Evolutionary conservation across 2,329 filamentous ascomycete genomes (phyloP).

Genomic region (Colletotrichum sp.): DNA sequence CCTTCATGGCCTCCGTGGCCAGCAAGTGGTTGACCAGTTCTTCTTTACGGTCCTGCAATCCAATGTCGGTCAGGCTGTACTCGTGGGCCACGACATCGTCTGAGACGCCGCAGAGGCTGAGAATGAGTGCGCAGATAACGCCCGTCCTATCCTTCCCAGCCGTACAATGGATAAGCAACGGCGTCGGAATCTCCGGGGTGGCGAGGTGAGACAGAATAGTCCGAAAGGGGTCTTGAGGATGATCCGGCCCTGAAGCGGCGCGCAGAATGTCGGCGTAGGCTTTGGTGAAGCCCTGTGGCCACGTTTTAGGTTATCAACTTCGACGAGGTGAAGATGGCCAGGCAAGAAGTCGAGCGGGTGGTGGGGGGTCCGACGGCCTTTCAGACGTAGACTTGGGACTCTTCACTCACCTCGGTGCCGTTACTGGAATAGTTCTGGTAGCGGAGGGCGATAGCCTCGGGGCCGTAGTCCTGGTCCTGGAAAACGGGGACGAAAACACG

Average conservation of each 20-base stretch:
- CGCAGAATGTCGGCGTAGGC: constrained; percentile 69
- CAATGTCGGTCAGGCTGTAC: constrained; percentile 70
- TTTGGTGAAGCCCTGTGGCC: constrained; percentile 58
- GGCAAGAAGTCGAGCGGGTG: neutral
- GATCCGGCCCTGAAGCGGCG: constrained; percentile 43
- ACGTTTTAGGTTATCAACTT: constrained; percentile 26
- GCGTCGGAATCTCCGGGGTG: constrained; percentile 38
- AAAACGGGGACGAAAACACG: constrained; percentile 72
- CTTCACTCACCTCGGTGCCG: constrained; percentile 38
- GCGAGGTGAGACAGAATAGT: constrained; percentile 62
- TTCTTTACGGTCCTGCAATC: constrained; percentile 59
- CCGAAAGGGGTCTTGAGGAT: constrained; percentile 45
- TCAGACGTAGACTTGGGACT: neutral
- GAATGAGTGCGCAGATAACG: constrained; percentile 69
- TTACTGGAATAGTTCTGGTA: constrained; percentile 64
- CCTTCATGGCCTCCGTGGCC: constrained; percentile 53
- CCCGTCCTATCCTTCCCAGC: constrained; percentile 82
- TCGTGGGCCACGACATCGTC: constrained; percentile 67
- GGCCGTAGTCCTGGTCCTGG: constrained; percentile 61
- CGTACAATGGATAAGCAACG: constrained; percentile 74
- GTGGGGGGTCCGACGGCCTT: neutral
- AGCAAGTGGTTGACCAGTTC: constrained; percentile 56
- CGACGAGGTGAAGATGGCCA: neutral
- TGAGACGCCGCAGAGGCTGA: constrained; percentile 67
- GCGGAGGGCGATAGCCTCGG: constrained; percentile 66